Conservation (phyloP, 2,329 filamentous ascomycete genomes). For the Fragosphaeria purpurea region DNA sequence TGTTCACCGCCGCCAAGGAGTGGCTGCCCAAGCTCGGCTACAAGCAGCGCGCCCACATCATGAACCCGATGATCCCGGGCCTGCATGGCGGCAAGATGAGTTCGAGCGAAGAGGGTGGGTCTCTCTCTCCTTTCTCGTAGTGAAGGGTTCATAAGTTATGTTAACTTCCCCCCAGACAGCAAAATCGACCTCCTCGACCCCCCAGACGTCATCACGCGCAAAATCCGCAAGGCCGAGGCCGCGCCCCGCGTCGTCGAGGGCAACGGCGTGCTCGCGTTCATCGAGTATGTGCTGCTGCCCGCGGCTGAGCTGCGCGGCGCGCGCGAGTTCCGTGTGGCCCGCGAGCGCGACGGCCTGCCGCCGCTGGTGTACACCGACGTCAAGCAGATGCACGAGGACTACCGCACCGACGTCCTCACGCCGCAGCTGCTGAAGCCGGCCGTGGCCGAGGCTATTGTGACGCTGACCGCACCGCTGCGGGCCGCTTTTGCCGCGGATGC, state of each 20-base stretch:
- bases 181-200: conserved; percentile 91
- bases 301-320: conserved; percentile 54
- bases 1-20: conserved; percentile 78
- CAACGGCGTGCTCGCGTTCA: conserved; percentile 79
- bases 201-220: conserved; percentile 64
- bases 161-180: conserved; percentile 41
- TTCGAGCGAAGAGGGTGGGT: conserved; percentile 53
- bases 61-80: conserved; percentile 73
- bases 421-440: conserved; percentile 86
- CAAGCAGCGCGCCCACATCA: conserved; percentile 52
- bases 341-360: conserved; percentile 54
- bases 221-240: conserved; percentile 76
- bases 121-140: not conserved
- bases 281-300: conserved; percentile 79
- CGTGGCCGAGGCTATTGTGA: conserved; percentile 61
- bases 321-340: conserved; percentile 57
- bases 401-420: conserved; percentile 66
- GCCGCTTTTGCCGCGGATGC: conserved; percentile 56
- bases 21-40: conserved; percentile 80
- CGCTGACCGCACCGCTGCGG: conserved; percentile 69
- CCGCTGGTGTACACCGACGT: conserved; percentile 73
- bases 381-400: conserved; percentile 67
- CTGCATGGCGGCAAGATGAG: conserved; percentile 81
- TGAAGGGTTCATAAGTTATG: not conserved
- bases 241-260: conserved; percentile 67